A percentile compares a stretch with the other conserved stretches of the same genome.
Conservation (phyloP, 2,329 filamentous ascomycete genomes). For the Neopestalotiopsis sp. region DNA sequence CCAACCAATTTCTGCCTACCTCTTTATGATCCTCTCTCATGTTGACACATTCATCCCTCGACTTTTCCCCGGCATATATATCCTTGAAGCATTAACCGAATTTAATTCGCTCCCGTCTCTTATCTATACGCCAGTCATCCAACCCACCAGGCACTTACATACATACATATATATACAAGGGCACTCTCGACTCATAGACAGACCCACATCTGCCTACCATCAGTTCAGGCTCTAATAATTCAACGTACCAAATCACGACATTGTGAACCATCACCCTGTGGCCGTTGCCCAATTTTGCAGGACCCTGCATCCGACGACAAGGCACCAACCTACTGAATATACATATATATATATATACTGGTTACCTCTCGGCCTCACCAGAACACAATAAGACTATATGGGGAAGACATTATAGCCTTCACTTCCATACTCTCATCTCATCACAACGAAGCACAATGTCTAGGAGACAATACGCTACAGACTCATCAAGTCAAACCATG, state of each 20-base stretch:
- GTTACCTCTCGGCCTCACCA: background rate
- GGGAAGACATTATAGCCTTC: background rate
- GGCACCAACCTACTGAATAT: background rate
- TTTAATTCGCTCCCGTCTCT: background rate
- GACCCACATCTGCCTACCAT: slow-evolving; percentile 30
- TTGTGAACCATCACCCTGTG: slow-evolving; percentile 27
- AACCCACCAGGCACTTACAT: slow-evolving; percentile 17
- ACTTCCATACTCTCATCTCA: background rate
- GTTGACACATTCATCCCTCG: slow-evolving; percentile 15
- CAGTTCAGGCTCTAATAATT: slow-evolving; percentile 30
- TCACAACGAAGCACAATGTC: slow-evolving; percentile 39
- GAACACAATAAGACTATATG: background rate
- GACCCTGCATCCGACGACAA: slow-evolving; percentile 30
- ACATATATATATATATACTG: slow-evolving; percentile 9
- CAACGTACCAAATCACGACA: slow-evolving; percentile 29
- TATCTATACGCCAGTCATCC: background rate
- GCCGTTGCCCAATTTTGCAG: slow-evolving; percentile 26
- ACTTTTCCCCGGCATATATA: slow-evolving; percentile 6
- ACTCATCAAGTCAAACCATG: slow-evolving; percentile 40
- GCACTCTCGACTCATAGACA: slow-evolving; percentile 22
- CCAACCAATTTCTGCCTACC: slow-evolving; percentile 17
- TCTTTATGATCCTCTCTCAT: slow-evolving; percentile 10
- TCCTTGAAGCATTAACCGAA: background rate
- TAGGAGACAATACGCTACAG: slow-evolving; percentile 38
- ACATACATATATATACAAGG: slow-evolving; percentile 9